Base-by-base conservation (phyloP, 2,329 filamentous ascomycete species). In the Colletotrichum plurivorum region DNA sequence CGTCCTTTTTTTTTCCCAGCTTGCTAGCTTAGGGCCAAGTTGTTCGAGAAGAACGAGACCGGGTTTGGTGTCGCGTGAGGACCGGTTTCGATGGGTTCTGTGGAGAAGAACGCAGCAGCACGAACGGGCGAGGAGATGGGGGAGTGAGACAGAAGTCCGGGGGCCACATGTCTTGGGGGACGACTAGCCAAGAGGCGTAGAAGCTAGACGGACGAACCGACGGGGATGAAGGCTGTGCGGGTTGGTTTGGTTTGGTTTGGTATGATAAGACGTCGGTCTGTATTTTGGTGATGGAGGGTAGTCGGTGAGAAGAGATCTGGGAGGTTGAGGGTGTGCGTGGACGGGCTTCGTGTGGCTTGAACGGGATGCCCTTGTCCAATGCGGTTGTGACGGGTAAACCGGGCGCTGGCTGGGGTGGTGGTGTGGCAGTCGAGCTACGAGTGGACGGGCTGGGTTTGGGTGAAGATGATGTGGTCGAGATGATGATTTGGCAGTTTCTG, bases 301-400 rank as follows among this genome's bases (percentile, higher is more conserved):
- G 49, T 52, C 20, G 49, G 22, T 52, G 20, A 52, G 15, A 10
- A 16, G 49, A 27, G 9, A 36, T 36, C 31, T 36, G 31, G 31
- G 31, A 8, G 31, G 31, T 36, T 36, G 31, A 9, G 31, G 31
- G 31, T 36, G 31, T 36, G 31, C 10, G 31, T 36, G 7, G 31
- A 36, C 31, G 31, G 31, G 31, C 31, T 36, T 36, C 31, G 2
- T 36, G 39, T 56, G 54, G 54, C 13, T 25, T 43, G 31, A 36
- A 36, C 25, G 54, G 55, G 15, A 25, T 25, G 22, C 22, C 22
- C 43, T 10, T 27, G 57, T 52, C 57, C 57, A 60, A 60, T 60
- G 57, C 46, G 18, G 18, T 51, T n/a, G 45, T 60, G 57, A 51
- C 57, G 57, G 57, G 31, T 60, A 60, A 60, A 60, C 16, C 31